phyloP scores from a whole-genome alignment of 495 filamentous ascomycete species.

The Rhypophila decipiens region DNA sequence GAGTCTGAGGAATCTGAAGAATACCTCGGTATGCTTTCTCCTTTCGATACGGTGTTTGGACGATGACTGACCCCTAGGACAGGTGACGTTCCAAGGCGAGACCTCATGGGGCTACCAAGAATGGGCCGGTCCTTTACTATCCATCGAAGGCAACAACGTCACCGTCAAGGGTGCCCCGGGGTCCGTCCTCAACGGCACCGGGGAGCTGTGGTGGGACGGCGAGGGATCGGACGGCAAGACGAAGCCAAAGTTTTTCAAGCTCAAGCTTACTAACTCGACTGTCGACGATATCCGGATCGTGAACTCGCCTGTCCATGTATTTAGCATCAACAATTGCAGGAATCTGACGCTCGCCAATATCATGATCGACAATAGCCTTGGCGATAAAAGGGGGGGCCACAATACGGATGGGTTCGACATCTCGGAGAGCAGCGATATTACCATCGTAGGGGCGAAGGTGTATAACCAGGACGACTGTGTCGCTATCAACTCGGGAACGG shows the following conservation, averaged over 20 bases:
- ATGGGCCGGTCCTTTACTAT: conserved; percentile 44
- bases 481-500: conserved; percentile 53
- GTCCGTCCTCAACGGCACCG: conserved; percentile 39
- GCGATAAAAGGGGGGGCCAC: conserved; percentile 44
- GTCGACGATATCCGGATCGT: conserved; percentile 36
- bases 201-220: conserved; percentile 47
- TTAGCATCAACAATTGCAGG: conserved; percentile 48
- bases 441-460: conserved; percentile 49
- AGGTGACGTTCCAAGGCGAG: conserved; percentile 40
- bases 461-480: conserved; percentile 62
- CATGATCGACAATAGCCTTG: conserved; percentile 56
- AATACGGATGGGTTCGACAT: conserved; percentile 68
- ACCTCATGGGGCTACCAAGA: conserved; percentile 22
- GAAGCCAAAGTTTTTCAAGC: conserved; percentile 52
- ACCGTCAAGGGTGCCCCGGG: conserved; percentile 40
- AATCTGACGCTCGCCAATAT: conserved; percentile 44
- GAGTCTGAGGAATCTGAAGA: conserved; percentile 2
- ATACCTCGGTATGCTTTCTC: conserved; percentile 10
- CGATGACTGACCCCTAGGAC: neutral
- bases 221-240: conserved; percentile 44
- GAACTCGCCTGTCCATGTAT: conserved; percentile 58
- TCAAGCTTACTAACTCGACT: conserved; percentile 34
- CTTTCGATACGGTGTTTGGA: neutral
- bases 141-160: conserved; percentile 42
- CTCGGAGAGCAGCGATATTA: conserved; percentile 41